Conservation (phyloP, 768 basidiomycete genomes). For the Holtermanniella nyarrowii region DNA sequence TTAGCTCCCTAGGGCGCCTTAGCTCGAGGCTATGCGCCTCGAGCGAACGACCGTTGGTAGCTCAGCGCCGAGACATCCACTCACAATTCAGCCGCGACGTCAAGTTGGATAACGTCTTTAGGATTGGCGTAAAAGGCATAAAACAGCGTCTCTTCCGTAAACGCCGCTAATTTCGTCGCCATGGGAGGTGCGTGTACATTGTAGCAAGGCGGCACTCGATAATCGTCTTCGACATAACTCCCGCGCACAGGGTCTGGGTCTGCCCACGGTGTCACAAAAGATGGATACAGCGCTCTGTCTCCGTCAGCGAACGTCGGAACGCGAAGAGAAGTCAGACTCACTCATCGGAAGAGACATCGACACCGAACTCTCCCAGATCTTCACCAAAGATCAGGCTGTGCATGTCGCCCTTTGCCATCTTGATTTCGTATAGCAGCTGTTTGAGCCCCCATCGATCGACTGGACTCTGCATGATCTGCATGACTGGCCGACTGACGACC, state of each 20-base stretch:
- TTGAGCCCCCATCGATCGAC: constrained; percentile 92
- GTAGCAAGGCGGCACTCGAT: constrained; percentile 80
- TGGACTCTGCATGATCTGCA: constrained; percentile 82
- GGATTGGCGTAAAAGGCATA: constrained; percentile 97
- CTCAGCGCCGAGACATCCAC: constrained; percentile 37
- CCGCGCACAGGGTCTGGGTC: constrained; percentile 64
- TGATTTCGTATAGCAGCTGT: constrained; percentile 65
- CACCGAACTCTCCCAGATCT: constrained; percentile 80
- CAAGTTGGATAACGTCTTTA: constrained; percentile 73
- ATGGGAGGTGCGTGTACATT: constrained; percentile 77
- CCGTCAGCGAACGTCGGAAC: background rate
- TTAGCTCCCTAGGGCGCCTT: background rate
- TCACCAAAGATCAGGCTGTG: constrained; percentile 76
- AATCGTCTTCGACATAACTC: constrained; percentile 81
- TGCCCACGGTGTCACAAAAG: constrained; percentile 93
- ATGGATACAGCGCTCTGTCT: constrained; percentile 69
- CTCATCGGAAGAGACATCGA: constrained; percentile 78
- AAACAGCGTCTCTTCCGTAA: constrained; percentile 93
- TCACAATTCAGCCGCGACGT: constrained; percentile 89
- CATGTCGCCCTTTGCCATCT: constrained; percentile 69
- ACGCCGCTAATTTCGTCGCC: constrained; percentile 46
- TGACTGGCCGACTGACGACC: constrained; percentile 51
- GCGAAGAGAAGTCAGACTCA: constrained; percentile 44
- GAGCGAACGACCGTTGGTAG: background rate
- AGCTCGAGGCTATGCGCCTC: background rate